Evolutionary conservation across 495 filamentous ascomycete species (phyloP), one percentile per base, ranked within the genome.

Genomic region (Friedmanniomyces simplex): DNA sequence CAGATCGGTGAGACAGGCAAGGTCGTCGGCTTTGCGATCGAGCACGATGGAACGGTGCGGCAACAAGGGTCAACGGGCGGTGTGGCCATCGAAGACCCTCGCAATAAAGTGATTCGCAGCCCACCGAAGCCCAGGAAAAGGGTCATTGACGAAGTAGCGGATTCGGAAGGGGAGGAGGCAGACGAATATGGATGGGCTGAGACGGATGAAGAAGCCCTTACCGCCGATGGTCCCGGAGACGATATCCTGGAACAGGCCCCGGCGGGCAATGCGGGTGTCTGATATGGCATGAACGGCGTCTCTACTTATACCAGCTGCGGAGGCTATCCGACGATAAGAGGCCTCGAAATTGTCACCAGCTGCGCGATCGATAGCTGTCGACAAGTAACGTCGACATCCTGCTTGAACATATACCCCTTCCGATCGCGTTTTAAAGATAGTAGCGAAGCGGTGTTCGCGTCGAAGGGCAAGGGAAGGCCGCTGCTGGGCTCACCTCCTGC

Each of bases 151-250:
- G 66, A 67, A 57, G 48, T 68, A 7, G 59, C 66, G 11, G 65
- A 67, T 37, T 68, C 66, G 13, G 66, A 67, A 20, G 60, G 48
- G 32, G 66, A 68, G 24, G 58, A 66, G 28, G 60, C 56, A 0
- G 66, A 66, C 30, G 64, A 68, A 21, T 68, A 63, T 37, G 64
- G 62, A 13, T 68, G 66, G 66, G 61, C 37, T 5, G 62, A 66
- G 16, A 52, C 26, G 1, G 66, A 66, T 26, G 66, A 66, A 34
- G 42, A 58, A 46, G 60, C 62, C 7, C n/a, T 67, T 12, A 30
- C 50, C 8, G 51, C 46, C 2, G 46, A 49, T 7, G 24, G 12
- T 3, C 11, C 11, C 20, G 25, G 11, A 14, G 46, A 49, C 46
- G 46, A 49, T 16, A 43, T 20, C 14, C 13, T 20, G 39, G 39